Evolutionary conservation across 306 rosid species (phyloP), one percentile per base, ranked within the genome.

Genomic region (Malus sieversii): DNA sequence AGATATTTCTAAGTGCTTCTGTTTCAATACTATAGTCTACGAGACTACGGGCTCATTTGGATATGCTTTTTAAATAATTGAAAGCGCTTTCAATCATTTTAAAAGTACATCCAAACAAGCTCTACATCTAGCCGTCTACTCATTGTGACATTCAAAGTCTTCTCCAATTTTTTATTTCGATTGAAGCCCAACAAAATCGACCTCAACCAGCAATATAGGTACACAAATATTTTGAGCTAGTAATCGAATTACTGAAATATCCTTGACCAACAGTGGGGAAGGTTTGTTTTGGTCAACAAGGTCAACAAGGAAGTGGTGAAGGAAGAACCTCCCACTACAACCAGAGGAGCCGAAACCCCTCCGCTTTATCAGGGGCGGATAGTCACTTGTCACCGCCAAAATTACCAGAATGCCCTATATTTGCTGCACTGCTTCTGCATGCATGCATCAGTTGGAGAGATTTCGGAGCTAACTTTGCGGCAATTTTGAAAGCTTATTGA

Each of bases 321-420:
- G 23, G 38, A 16, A 20, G 8, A 30, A 20, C 55, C 35, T 27
- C 80, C 51, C 60, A 78, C 70, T 70, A 70, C 29, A 66, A 27
- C 60, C 68, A 70, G 71, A 66, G 44, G 72, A 77, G 27, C 22
- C 38, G 76, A 77, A 77, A 77, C 68, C 69, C n/a, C 27, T 73
- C 77, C 59, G 59, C 77, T 60, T 73, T 73, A 61, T 16, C 59
- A n/a, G 66, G 77, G 67, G 66, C 16, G n/a, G 57, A 42, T 60
- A 10, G 33, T 16, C 44, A 18, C 69, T 8, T 23, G 58, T 40
- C 77, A 60, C 53, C 66, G 3, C 2, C 25, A 18, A 13, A 73
- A 42, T 60, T 29, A 60, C 77, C 27, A 40, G 20, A 23, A 60
- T 16, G 12, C 40, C 69, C 59, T 27, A 25, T 29, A 27, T 27